Conservation (phyloP, 345 rosid genomes). For the Populus nigra region DNA sequence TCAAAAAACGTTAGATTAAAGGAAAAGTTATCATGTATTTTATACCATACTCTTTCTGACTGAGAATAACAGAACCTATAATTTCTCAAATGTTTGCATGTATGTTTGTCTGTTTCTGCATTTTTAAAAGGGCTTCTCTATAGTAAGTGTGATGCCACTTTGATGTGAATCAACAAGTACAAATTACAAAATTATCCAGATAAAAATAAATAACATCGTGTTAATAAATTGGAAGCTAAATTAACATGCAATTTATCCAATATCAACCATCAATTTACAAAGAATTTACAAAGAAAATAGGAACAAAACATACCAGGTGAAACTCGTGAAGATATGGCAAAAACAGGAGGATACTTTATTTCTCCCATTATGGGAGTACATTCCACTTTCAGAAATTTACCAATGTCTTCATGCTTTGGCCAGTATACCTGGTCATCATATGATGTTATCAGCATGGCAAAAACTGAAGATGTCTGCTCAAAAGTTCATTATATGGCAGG, state of each 20-base stretch:
- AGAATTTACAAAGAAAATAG: slow-evolving; percentile 8
- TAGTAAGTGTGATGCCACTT: neutral
- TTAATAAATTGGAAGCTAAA: neutral
- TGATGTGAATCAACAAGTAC: neutral
- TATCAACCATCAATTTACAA: slow-evolving; percentile 8
- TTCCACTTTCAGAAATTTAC: slow-evolving; percentile 72
- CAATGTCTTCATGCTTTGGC: slow-evolving; percentile 86
- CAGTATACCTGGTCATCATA: slow-evolving; percentile 64
- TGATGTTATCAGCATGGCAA: slow-evolving; percentile 6
- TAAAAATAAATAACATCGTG: neutral
- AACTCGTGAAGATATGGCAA: slow-evolving; percentile 80
- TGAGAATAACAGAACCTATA: neutral
- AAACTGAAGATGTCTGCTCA: neutral
- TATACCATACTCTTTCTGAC: neutral
- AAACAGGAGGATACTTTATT: slow-evolving; percentile 68
- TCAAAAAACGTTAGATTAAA: neutral
- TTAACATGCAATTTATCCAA: neutral
- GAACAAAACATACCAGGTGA: slow-evolving; percentile 51
- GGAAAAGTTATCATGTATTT: neutral
- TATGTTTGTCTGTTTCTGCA: neutral
- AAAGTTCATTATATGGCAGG: neutral
- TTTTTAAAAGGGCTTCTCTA: neutral
- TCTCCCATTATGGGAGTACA: slow-evolving; percentile 68
- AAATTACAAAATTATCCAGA: neutral
- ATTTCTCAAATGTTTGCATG: neutral